Conservation (phyloP, 2,329 filamentous ascomycete genomes). For the Proliferodiscus dingleyae region DNA sequence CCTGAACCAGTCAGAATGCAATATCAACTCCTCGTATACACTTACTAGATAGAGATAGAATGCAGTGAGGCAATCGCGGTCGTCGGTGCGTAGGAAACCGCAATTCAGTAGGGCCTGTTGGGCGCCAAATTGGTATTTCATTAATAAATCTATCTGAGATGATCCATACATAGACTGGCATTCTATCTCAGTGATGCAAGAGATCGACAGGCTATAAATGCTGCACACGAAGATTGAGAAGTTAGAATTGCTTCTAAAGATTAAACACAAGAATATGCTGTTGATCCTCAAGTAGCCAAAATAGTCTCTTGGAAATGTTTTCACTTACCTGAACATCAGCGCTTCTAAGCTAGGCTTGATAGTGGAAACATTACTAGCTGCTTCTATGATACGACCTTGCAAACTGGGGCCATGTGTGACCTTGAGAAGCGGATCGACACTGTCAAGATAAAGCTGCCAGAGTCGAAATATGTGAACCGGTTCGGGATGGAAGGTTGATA, state of each 20-base stretch:
- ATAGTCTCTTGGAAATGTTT: too few species aligned
- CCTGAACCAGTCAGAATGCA: slow-evolving; percentile 17
- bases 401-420: slow-evolving; percentile 66
- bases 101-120: slow-evolving; percentile 42
- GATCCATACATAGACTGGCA: slow-evolving; percentile 39
- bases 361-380: slow-evolving; percentile 49
- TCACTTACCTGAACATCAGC: slow-evolving; percentile 56
- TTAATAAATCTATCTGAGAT: slow-evolving; percentile 35
- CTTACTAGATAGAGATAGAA: slow-evolving; percentile 50
- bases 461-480: slow-evolving; percentile 63
- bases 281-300: too few species aligned
- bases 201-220: slow-evolving; percentile 59
- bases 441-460: slow-evolving; percentile 71
- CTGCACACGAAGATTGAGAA: too few species aligned
- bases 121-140: slow-evolving; percentile 40
- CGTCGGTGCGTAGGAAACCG: slow-evolving; percentile 36
- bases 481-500: slow-evolving; percentile 51
- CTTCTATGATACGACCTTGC: slow-evolving; percentile 60
- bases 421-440: slow-evolving; percentile 71
- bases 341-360: slow-evolving; percentile 56
- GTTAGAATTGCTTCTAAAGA: too few species aligned
- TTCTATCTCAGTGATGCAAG: slow-evolving; percentile 52
- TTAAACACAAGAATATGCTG: too few species aligned
- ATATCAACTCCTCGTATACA: slow-evolving; percentile 6
- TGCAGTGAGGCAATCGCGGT: slow-evolving; percentile 45